Base-by-base conservation (phyloP, 129 eudicot genomes). In the Logfia minima region DNA sequence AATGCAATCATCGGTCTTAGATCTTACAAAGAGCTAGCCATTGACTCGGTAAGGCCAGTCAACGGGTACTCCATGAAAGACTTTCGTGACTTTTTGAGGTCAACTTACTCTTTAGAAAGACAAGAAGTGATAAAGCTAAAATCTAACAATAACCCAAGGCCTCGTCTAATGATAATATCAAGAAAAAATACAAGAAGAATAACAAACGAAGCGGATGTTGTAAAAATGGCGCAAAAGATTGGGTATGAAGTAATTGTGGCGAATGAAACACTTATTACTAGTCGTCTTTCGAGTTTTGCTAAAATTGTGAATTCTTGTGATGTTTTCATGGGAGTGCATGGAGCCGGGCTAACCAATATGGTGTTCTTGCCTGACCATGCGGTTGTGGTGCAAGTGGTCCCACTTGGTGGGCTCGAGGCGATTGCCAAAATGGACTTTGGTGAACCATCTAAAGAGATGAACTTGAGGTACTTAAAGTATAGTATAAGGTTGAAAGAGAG, bases 271-370 rank as follows among this genome's bases (percentile, higher is more conserved):
- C 29, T 41, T 0, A 80, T 83, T 3, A 78, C 88, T 3, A 86
- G 88, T 60, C 39, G 86, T 53, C 39, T 91, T 22, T 53, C 88
- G 11, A 81, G 43, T 8, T 86, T 88, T 2, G 89, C 90, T 1
- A 70, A 70, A 41, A 16, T 82, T 7, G 89, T 91, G 63, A 91
- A 87, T 56, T 88, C 91, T 2, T 86, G 93, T 51, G 91, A 85
- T 41, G 90, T 86, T 21, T 59, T 91, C 51, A 71, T 88, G 83
- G 97, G 97, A 31, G 85, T 91, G 18, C 97, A 91, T 65, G 97
- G 97, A 43, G 97, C 97, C 3, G 97, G 90, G 11, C 74, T 91
- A 41, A 91, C 97, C 1, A 89, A 91, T 76, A 86, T 86, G 85
- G 78, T 88, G 21, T 91, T 88, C 58, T 69, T 91, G 21, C 90